These are phyloP conservation scores for Cordyceps cateniannulata DNA, from an alignment of 2,329 filamentous ascomycete species.

Conservation along the genomic window DNA sequence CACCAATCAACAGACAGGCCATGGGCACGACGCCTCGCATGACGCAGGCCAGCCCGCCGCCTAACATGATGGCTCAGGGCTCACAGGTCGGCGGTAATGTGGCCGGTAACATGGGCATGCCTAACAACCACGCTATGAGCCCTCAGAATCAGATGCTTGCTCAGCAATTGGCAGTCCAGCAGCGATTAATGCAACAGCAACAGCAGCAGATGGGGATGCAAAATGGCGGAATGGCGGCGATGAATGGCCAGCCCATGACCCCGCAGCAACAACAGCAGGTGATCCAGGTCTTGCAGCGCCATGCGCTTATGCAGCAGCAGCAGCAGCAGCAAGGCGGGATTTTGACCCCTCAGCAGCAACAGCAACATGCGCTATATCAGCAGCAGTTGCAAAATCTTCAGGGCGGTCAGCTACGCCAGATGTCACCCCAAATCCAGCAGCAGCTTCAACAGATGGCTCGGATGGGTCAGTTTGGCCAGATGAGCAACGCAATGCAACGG, in stretches of 20 bases:
- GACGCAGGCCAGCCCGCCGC: constrained; percentile 55
- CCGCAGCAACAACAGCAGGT: constrained; percentile 32
- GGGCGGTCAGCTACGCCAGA: constrained; percentile 26
- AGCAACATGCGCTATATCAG: constrained; percentile 37
- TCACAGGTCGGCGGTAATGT: constrained; percentile 48
- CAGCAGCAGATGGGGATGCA: constrained; percentile 24
- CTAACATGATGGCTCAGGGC: constrained; percentile 51
- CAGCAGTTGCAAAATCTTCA: constrained; percentile 38
- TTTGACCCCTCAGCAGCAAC: constrained; percentile 34
- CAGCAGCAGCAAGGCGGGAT: constrained; percentile 28
- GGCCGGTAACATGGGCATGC: constrained; percentile 40
- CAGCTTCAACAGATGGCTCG: constrained; percentile 32
- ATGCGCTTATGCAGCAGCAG: constrained; percentile 23
- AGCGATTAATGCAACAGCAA: constrained; percentile 37
- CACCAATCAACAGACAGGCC: constrained; percentile 48
- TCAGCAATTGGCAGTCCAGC: constrained; percentile 42
- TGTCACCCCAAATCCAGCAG: constrained; percentile 33
- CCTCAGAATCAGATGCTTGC: constrained; percentile 33
- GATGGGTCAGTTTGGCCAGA: constrained; percentile 26
- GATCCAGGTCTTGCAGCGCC: constrained; percentile 32
- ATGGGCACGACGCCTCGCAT: constrained; percentile 54
- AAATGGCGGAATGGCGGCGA: constrained; percentile 17
- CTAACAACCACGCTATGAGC: constrained; percentile 41
- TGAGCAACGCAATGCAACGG: constrained; percentile 33
- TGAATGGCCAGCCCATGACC: constrained; percentile 31